Evolutionary conservation across 2,329 filamentous ascomycete species (phyloP), one percentile per base, ranked within the genome.

Genomic region (Pseudogymnoascus sp.): DNA sequence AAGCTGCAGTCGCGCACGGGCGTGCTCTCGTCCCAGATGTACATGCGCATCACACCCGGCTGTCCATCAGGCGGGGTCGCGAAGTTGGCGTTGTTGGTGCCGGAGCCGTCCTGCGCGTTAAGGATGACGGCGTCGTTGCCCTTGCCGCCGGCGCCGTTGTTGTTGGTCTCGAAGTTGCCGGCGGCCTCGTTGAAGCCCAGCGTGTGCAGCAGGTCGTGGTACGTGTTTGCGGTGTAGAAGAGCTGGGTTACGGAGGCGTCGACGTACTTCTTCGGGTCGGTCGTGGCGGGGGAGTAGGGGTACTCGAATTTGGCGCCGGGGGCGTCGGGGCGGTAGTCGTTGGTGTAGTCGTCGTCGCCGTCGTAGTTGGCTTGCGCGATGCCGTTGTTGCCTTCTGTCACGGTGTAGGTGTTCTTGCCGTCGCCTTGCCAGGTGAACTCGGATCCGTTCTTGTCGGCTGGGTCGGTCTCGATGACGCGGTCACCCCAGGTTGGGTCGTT

Each of bases 131-230:
- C 78, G 67, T 86, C 84, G 61, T 74, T 75, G 11, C 78, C 82
- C 4, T 66, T 47, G 17, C 84, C 84, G 3, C 83, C 83, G 42
- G 76, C 71, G 50, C 78, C 80, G 65, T 81, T 78, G 75, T 85
- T 86, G 75, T 83, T 81, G 62, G 73, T 69, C 73, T 86, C 78
- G 71, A 86, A 87, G 73, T 87, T 87, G 5, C 83, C 83, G 0
- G 84, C 83, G 0, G 67, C 71, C 71, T 86, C 83, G 36, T 75
- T 81, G 72, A 86, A 86, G 4, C 84, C 83, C 0, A 86, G 78
- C 5, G 74, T 70, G 67, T 86, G 81, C 9, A 86, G 76, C 0
- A 87, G 70, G 64, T 87, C 84, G 68, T 86, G 84, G 72, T 82
- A 86, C 35, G 75, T 77, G 75, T 86, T 86, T 35, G 78, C 76